Conservation (phyloP, 1,139 yeast genomes). For the Candida sp. region DNA sequence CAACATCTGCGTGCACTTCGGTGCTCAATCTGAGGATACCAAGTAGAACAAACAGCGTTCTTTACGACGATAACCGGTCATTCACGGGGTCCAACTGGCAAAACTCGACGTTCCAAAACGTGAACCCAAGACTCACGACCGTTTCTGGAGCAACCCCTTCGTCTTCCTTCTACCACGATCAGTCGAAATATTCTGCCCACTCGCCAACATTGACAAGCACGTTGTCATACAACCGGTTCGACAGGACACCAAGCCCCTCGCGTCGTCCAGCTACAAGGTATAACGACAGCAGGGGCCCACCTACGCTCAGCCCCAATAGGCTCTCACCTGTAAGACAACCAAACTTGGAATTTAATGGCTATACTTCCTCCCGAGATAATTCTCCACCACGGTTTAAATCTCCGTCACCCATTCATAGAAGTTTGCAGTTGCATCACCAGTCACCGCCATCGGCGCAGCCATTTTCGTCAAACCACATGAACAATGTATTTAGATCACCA, state of each 20-base stretch:
- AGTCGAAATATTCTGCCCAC: background rate
- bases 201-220: constrained; percentile 3
- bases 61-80: background rate
- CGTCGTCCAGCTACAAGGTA: background rate
- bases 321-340: constrained; percentile 10
- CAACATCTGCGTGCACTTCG: constrained; percentile 1
- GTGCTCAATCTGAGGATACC: constrained; percentile 3
- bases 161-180: background rate
- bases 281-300: background rate
- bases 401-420: constrained; percentile 11
- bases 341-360: constrained; percentile 5
- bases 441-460: constrained; percentile 1
- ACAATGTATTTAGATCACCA: constrained; percentile 9
- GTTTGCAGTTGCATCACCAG: constrained; percentile 3
- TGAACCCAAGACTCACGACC: background rate
- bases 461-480: background rate
- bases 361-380: background rate
- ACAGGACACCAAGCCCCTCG: constrained; percentile 7
- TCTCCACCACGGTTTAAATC: constrained; percentile 8
- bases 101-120: background rate
- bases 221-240: constrained; percentile 3
- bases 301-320: constrained; percentile 10
- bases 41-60: constrained; percentile 9
- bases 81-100: background rate
- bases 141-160: background rate